Percentiles rank a stretch among this genome's conserved stretches.
phyloP scores from a whole-genome alignment of 2,329 filamentous ascomycete species.

The Tolypocladium guangdongense region DNA sequence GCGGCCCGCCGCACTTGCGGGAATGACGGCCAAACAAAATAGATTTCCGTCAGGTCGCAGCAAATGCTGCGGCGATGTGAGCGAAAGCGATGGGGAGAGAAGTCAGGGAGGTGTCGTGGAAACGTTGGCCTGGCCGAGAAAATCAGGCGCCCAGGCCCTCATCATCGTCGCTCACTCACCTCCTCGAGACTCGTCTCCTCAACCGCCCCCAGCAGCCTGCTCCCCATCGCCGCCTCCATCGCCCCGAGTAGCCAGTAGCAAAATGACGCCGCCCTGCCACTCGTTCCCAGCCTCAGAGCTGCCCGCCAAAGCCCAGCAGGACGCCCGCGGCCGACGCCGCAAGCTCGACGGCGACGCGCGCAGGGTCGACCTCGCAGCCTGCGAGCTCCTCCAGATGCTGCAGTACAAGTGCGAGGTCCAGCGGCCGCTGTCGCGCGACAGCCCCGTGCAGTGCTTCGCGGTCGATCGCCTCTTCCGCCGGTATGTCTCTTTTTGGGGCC shows the following conservation, averaged over 20 bases:
- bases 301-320: conserved; percentile 35
- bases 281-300: conserved; percentile 43
- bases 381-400: conserved; percentile 45
- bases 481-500: conserved; percentile 27
- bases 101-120: neutral
- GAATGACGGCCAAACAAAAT: no score
- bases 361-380: conserved; percentile 40
- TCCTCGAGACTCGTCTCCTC: conserved; percentile 48
- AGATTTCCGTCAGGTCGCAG: no score
- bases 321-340: conserved; percentile 37
- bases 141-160: conserved; percentile 2
- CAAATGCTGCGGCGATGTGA: neutral
- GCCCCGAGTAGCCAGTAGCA: neutral
- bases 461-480: conserved; percentile 49
- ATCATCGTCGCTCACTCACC: conserved; percentile 27
- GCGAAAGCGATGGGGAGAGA: neutral
- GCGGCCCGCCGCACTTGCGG: neutral
- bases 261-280: conserved; percentile 48
- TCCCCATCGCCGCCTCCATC: conserved; percentile 34
- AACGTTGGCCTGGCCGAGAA: neutral
- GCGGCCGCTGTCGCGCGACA: conserved; percentile 31
- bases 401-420: conserved; percentile 51
- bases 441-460: conserved; percentile 43
- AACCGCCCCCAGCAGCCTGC: conserved; percentile 40
- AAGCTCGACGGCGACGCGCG: conserved; percentile 30